Percentiles rank a stretch among this genome's conserved stretches.
phyloP scores from a whole-genome alignment of 1,139 yeast genomes.

The Spathaspora sp. region DNA sequence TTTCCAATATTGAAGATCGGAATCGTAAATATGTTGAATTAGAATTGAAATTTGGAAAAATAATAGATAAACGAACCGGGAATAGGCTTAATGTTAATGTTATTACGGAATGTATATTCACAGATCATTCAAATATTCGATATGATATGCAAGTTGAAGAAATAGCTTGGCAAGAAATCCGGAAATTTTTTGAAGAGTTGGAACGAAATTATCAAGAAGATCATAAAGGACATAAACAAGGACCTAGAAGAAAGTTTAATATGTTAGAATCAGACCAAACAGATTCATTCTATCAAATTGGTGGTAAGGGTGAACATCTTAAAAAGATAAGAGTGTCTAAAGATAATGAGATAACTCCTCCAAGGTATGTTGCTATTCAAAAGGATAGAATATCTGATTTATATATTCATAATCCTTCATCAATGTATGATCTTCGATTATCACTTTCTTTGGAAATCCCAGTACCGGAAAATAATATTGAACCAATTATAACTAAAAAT shows the following conservation, averaged over 20 bases:
- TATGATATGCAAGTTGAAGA: slow-evolving; percentile 74
- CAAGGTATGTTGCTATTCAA: slow-evolving; percentile 67
- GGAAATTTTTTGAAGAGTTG: slow-evolving; percentile 54
- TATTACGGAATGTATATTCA: slow-evolving; percentile 70
- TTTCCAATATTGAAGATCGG: slow-evolving; percentile 59
- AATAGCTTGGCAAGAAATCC: slow-evolving; percentile 61
- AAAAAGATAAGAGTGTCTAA: slow-evolving; percentile 62
- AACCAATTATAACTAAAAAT: slow-evolving; percentile 34
- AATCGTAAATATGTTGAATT: slow-evolving; percentile 68
- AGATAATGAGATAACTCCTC: slow-evolving; percentile 58
- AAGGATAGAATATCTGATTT: slow-evolving; percentile 73
- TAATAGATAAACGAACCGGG: slow-evolving; percentile 66
- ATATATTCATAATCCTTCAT: slow-evolving; percentile 71
- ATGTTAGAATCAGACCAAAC: slow-evolving; percentile 42
- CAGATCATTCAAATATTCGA: slow-evolving; percentile 54
- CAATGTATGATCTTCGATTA: slow-evolving; percentile 72
- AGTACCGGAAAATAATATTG: slow-evolving; percentile 53
- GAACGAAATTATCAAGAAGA: slow-evolving; percentile 49
- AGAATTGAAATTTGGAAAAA: slow-evolving; percentile 79
- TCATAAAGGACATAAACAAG: slow-evolving; percentile 17
- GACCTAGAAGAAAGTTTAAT: slow-evolving; percentile 41
- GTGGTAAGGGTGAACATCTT: slow-evolving; percentile 52
- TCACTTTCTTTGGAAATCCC: slow-evolving; percentile 80
- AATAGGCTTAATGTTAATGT: slow-evolving; percentile 69
- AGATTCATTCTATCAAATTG: slow-evolving; percentile 38